phyloP scores from a whole-genome alignment of 129 eudicot genomes.

The Tagetes erecta region DNA sequence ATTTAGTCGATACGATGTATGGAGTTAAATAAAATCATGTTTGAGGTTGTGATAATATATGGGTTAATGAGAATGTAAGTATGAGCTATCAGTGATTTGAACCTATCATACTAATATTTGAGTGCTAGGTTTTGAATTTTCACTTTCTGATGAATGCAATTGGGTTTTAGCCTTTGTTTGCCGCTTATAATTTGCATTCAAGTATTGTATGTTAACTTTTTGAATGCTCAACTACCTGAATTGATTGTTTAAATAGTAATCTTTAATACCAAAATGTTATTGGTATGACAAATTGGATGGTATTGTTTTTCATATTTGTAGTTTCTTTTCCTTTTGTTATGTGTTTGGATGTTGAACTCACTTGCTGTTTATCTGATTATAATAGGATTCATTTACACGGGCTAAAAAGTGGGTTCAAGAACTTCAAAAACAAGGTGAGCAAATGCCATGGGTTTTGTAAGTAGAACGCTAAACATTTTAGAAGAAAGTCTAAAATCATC shows the following conservation, averaged over 20 bases:
- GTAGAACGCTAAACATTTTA: background rate
- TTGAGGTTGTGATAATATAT: background rate
- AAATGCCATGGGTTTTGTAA: conserved; percentile 1
- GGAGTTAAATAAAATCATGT: background rate
- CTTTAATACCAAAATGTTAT: background rate
- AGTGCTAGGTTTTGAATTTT: background rate
- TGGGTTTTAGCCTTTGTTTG: background rate
- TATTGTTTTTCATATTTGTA: background rate
- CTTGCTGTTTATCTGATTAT: conserved; percentile 10
- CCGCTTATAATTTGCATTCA: background rate
- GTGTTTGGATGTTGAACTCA: conserved; percentile 7
- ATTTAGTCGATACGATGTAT: background rate
- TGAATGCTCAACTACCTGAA: conserved; percentile 2
- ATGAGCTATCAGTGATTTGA: background rate
- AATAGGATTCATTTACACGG: conserved; percentile 83
- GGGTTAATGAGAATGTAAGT: background rate
- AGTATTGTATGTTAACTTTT: background rate
- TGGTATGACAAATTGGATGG: background rate
- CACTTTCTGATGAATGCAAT: conserved; percentile 3
- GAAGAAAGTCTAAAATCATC: background rate
- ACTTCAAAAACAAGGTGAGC: conserved; percentile 92
- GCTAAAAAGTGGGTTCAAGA: conserved; percentile 99
- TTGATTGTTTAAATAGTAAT: background rate
- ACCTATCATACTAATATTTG: background rate
- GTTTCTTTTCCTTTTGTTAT: conserved; percentile 9